These are phyloP conservation scores for Parafenestella ontariensis DNA, from an alignment of 2,329 filamentous ascomycete species.

Conservation along the genomic window DNA sequence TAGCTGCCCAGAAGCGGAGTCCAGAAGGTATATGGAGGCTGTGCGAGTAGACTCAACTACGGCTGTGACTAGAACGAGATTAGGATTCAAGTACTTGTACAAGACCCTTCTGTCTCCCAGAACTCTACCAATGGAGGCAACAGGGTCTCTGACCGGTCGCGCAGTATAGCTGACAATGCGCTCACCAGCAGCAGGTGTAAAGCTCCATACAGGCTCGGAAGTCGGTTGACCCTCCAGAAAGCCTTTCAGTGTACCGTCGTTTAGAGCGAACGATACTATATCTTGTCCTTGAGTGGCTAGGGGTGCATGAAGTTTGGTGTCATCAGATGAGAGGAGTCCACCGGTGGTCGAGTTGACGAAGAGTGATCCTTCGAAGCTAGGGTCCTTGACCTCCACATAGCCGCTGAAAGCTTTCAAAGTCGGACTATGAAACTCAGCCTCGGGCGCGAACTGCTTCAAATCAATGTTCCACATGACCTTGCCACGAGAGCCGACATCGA, in stretches of 20 bases:
- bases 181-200: constrained; percentile 70
- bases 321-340: constrained; percentile 27
- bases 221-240: constrained; percentile 29
- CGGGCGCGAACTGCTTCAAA: constrained; percentile 64
- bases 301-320: constrained; percentile 18
- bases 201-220: constrained; percentile 68
- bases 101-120: constrained; percentile 90
- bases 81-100: constrained; percentile 96
- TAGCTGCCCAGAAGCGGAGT: constrained; percentile 83
- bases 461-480: constrained; percentile 77
- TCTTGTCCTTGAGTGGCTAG: constrained; percentile 25
- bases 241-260: constrained; percentile 44
- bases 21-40: constrained; percentile 79
- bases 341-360: constrained; percentile 46
- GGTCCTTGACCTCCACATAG: constrained; percentile 43
- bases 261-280: constrained; percentile 42
- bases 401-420: constrained; percentile 40
- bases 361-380: constrained; percentile 28
- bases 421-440: constrained; percentile 69
- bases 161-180: constrained; percentile 72
- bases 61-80: constrained; percentile 78
- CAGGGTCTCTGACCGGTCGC: constrained; percentile 77
- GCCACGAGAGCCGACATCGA: constrained; percentile 79
- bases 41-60: constrained; percentile 64
- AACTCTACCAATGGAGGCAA: constrained; percentile 94